Evolutionary conservation across 805 yeast genomes (phyloP).

Genomic region (Metschnikowia picachoensis): DNA sequence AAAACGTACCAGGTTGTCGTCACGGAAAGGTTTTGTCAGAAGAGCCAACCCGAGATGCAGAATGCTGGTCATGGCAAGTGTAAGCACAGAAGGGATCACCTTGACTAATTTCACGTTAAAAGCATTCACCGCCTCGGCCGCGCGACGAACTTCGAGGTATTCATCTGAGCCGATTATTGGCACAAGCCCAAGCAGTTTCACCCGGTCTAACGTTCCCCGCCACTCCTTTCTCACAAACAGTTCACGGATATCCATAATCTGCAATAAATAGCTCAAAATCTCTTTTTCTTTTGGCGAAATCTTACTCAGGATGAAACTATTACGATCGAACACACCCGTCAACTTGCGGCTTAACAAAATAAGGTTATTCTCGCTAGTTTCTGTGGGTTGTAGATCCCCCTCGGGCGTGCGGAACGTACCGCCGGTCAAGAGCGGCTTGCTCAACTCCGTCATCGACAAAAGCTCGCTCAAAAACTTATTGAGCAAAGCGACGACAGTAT

Average conservation of each 20-base stretch:
- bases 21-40: conserved; percentile 42
- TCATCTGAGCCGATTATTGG: conserved; percentile 53
- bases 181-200: conserved; percentile 60
- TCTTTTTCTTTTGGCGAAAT: conserved; percentile 55
- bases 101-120: conserved; percentile 70
- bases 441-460: conserved; percentile 65
- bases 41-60: conserved; percentile 45
- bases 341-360: conserved; percentile 44
- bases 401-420: conserved; percentile 33
- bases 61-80: conserved; percentile 77
- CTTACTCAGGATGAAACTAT: conserved; percentile 55
- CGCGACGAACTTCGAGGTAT: conserved; percentile 55
- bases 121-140: conserved; percentile 53
- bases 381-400: conserved; percentile 28
- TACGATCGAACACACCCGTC: conserved; percentile 47
- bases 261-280: conserved; percentile 61
- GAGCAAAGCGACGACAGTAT: conserved; percentile 70
- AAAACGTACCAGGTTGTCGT: conserved; percentile 23
- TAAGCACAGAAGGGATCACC: conserved; percentile 73
- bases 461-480: conserved; percentile 77
- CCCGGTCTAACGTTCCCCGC: conserved; percentile 51
- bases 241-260: conserved; percentile 65
- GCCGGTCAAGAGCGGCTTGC: conserved; percentile 48
- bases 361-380: conserved; percentile 45
- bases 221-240: conserved; percentile 53